Percentiles rank a stretch among this genome's conserved stretches.
Evolutionary conservation across 768 basidiomycete genomes (phyloP).

Genomic region (Ramaria sp.): DNA sequence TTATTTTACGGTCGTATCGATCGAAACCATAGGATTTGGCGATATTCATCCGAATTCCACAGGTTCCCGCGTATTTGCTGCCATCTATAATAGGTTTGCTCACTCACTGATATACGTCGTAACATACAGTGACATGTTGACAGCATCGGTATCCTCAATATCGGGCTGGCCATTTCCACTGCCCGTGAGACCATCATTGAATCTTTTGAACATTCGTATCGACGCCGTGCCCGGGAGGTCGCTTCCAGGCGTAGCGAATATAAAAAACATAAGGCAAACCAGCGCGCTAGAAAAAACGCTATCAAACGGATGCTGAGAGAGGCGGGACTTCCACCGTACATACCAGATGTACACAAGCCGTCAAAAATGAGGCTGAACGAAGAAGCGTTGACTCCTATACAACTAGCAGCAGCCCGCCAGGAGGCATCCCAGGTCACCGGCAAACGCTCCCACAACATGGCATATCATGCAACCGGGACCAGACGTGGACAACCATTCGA

Average conservation of each 20-base stretch:
- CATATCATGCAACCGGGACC: neutral
- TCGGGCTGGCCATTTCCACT: slow-evolving; percentile 53
- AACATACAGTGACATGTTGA: slow-evolving; percentile 15
- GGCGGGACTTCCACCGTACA: slow-evolving; percentile 41
- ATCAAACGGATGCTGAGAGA: slow-evolving; percentile 53
- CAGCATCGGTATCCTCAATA: slow-evolving; percentile 48
- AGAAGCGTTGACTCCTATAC: slow-evolving; percentile 40
- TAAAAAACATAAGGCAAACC: slow-evolving; percentile 13
- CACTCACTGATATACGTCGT: neutral
- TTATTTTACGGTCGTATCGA: slow-evolving; percentile 67
- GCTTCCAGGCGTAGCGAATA: slow-evolving; percentile 33
- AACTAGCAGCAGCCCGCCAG: slow-evolving; percentile 52
- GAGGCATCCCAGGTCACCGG: slow-evolving; percentile 49
- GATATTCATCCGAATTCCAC: slow-evolving; percentile 50
- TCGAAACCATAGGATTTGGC: slow-evolving; percentile 68
- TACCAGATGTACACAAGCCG: slow-evolving; percentile 28
- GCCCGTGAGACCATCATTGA: slow-evolving; percentile 67
- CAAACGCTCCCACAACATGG: slow-evolving; percentile 20
- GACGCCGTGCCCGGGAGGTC: slow-evolving; percentile 39
- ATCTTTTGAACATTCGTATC: slow-evolving; percentile 55
- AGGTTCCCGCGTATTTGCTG: slow-evolving; percentile 47
- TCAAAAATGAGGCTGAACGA: slow-evolving; percentile 53
- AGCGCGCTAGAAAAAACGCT: slow-evolving; percentile 11
- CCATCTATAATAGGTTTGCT: slow-evolving; percentile 30
- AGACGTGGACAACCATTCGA: neutral